Conservation (phyloP, 768 basidiomycete species). For the Agrocybe chaxingu region DNA sequence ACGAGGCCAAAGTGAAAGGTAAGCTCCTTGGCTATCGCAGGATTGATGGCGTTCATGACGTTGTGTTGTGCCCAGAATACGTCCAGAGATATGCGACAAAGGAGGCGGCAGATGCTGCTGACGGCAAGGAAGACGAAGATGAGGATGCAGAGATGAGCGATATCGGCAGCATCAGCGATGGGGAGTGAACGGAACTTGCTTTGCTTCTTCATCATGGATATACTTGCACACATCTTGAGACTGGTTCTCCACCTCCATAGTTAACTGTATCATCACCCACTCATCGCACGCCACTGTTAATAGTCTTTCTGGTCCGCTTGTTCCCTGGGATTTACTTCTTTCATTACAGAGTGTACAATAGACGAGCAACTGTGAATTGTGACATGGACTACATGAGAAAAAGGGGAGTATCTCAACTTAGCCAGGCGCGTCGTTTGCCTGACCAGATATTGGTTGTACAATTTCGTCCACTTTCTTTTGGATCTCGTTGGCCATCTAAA, state of each 20-base stretch:
- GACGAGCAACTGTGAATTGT: slow-evolving; percentile 8
- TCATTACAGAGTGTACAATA: slow-evolving; percentile 24
- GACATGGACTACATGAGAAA: slow-evolving; percentile 9
- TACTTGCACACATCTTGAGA: slow-evolving; percentile 3
- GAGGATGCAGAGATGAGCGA: slow-evolving; percentile 88
- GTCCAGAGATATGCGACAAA: slow-evolving; percentile 94
- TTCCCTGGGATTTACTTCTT: slow-evolving; percentile 9
- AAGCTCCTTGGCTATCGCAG: slow-evolving; percentile 13
- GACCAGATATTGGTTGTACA: slow-evolving; percentile 40
- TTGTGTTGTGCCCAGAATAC: slow-evolving; percentile 60
- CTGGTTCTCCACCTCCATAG: not conserved
- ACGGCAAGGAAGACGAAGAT: slow-evolving; percentile 64
- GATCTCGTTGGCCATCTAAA: slow-evolving; percentile 64
- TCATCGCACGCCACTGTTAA: slow-evolving; percentile 7
- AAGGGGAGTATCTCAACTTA: slow-evolving; percentile 5
- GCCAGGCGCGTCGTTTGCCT: slow-evolving; percentile 11
- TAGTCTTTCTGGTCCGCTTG: slow-evolving; percentile 5
- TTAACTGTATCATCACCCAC: slow-evolving; percentile 6
- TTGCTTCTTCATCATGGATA: slow-evolving; percentile 4
- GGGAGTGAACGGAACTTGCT: slow-evolving; percentile 35
- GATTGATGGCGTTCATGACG: not conserved
- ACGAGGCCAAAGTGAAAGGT: slow-evolving; percentile 94
- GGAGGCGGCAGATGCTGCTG: slow-evolving; percentile 80
- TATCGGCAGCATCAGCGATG: slow-evolving; percentile 77
- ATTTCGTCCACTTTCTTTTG: slow-evolving; percentile 77